Evolutionary conservation across 2,329 filamentous ascomycete species (phyloP).

Genomic region (Lecanicillium sp.): DNA sequence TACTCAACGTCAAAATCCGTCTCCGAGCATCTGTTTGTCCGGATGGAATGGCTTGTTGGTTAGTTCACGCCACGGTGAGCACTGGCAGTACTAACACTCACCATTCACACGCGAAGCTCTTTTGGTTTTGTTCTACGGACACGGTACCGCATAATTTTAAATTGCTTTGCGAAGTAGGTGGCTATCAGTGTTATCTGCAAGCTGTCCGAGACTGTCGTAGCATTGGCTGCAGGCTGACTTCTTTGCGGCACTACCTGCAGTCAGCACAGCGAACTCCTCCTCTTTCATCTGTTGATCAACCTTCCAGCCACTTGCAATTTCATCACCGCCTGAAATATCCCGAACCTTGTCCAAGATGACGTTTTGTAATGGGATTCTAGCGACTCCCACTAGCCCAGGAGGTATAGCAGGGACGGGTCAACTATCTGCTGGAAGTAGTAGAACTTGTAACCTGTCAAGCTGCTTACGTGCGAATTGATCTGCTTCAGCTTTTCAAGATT

Average conservation of each 20-base stretch:
- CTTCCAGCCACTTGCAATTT: neutral
- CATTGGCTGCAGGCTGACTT: neutral
- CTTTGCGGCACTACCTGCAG: neutral
- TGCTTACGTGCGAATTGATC: neutral
- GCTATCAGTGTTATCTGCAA: neutral
- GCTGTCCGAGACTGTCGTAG: neutral
- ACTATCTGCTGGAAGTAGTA: neutral
- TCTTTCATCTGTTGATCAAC: neutral
- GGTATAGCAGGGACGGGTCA: neutral
- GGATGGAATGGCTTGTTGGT: too few species aligned
- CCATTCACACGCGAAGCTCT: too few species aligned
- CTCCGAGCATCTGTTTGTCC: too few species aligned
- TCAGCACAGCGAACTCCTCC: neutral
- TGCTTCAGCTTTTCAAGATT: neutral
- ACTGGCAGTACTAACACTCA: too few species aligned
- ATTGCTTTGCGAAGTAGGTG: neutral
- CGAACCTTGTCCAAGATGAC: too few species aligned
- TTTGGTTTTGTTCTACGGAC: too few species aligned
- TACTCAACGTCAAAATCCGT: too few species aligned
- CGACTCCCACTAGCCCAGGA: slow-evolving; percentile 2
- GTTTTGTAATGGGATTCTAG: neutral
- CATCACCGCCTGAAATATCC: neutral
- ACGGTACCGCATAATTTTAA: too few species aligned
- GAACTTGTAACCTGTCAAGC: neutral
- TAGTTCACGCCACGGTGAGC: too few species aligned